Evolutionary conservation across 345 rosid species (phyloP), one percentile per base, ranked within the genome.

Genomic region (Heritiera fomes): DNA sequence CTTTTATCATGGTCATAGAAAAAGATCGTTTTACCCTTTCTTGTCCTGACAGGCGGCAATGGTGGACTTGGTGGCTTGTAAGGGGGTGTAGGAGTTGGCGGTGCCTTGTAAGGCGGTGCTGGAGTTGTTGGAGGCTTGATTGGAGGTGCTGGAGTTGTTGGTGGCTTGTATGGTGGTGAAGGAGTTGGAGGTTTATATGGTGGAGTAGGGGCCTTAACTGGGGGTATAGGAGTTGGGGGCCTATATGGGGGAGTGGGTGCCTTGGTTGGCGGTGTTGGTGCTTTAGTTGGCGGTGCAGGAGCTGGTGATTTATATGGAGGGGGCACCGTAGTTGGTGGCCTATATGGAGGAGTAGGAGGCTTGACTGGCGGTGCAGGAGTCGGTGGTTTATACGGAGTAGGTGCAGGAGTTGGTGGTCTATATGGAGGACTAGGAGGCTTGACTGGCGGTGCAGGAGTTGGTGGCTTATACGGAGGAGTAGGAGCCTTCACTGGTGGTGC

Each of bases 31-130:
- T 77, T 87, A 94, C 98, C 92, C 73, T 80, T 76, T 58, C 68
- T 86, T 69, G 94, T 82, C 78, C 83, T 87, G 11, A 86, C 87
- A 0, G 92, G 87, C 2, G 91, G 90, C 69, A 82, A 28, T 41
- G 88, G 80, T 40, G 87, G 75, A 32, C 75, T 71, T 34, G 61
- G 61, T 17, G 61, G 75, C 41, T 47, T 70, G 74, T 49, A 49
- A 13, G 74, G 72, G 1, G 72, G 52, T 41, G 72, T 20, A 6
- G 53, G 72, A 45, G 72, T 11, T 46, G 73, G 55, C 2, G 53
- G 73, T 45, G 73, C 38, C n/a, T 68, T 68, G 18, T 12, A 2
- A 4, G 76, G 79, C 8, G 81, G 84, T 55, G 80, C 40, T 47
- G 85, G 79, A 0, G 75, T 23, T 9, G 78, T 20, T 6, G 81